phyloP scores from a whole-genome alignment of 2,329 filamentous ascomycete genomes.

The Diaporthe australafricana region DNA sequence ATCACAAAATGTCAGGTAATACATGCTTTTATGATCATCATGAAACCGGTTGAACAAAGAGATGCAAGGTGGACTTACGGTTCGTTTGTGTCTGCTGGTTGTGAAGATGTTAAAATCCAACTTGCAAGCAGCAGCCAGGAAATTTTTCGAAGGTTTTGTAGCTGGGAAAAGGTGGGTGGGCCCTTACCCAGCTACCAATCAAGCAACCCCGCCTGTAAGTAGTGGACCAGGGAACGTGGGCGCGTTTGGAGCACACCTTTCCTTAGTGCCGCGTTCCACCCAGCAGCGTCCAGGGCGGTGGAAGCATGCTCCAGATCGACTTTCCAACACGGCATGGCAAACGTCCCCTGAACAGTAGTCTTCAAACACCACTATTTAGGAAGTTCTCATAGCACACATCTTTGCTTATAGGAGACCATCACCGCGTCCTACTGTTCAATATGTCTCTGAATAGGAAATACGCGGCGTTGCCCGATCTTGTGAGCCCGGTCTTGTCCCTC shows the following conservation, averaged over 20 bases:
- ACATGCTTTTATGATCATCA: constrained; percentile 54
- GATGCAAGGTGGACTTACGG: constrained; percentile 46
- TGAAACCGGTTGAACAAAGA: constrained; percentile 34
- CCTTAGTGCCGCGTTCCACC: not conserved
- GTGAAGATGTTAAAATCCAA: not conserved
- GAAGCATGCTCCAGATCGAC: not conserved
- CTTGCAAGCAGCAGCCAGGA: not conserved
- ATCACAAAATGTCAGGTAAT: constrained; percentile 57
- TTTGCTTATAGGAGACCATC: not conserved
- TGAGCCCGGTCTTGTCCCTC: constrained; percentile 51
- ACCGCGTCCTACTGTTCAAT: constrained; percentile 24
- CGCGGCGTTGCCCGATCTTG: constrained; percentile 82
- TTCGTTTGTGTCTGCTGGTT: not conserved
- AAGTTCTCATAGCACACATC: too few species aligned
- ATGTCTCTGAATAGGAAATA: constrained; percentile 88
- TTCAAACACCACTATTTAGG: not conserved
- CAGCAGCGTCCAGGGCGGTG: not conserved
- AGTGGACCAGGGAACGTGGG: not conserved
- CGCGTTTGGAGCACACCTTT: constrained; percentile 4
- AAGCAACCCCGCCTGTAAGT: not conserved
- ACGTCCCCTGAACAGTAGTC: not conserved
- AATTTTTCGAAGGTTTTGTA: constrained; percentile 26
- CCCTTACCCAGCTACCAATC: not conserved
- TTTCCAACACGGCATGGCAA: not conserved
- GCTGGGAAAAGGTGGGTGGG: constrained; percentile 2